Percentiles rank a stretch among this genome's conserved stretches.
phyloP scores from a whole-genome alignment of 345 rosid species.

The Salix viminalis region DNA sequence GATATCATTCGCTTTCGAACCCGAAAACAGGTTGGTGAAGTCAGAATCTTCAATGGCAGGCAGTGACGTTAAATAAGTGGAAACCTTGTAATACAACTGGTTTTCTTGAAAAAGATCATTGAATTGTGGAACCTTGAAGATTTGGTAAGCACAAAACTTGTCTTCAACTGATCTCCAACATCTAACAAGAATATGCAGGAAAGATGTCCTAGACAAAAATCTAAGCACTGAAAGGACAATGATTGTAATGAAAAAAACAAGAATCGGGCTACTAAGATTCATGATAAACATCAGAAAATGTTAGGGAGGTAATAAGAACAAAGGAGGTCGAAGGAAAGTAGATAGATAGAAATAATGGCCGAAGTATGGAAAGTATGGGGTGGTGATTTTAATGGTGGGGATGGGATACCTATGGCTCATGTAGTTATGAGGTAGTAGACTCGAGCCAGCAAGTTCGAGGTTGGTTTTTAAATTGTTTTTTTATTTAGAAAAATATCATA shows the following conservation, averaged over 20 bases:
- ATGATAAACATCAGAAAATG: not conserved
- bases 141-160: conserved; percentile 17
- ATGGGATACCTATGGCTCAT: not conserved
- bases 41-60: conserved; percentile 15
- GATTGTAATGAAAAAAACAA: not conserved
- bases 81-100: conserved; percentile 12
- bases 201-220: conserved; percentile 14
- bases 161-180: conserved; percentile 13
- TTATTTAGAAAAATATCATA: too few species aligned
- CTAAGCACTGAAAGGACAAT: not conserved
- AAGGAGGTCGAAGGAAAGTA: not conserved
- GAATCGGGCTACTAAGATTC: not conserved
- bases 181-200: conserved; percentile 8
- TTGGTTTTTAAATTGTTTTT: too few species aligned
- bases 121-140: conserved; percentile 19
- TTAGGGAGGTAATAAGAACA: too few species aligned
- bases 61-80: conserved; percentile 21
- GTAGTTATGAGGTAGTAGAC: not conserved
- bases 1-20: conserved; percentile 20
- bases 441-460: not conserved
- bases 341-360: not conserved
- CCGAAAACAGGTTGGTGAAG: conserved; percentile 22
- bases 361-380: not conserved
- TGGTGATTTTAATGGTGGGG: not conserved
- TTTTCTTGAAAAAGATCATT: conserved; percentile 15